Percentiles rank a stretch among this genome's conserved stretches.
Evolutionary conservation across 139 green algal species (phyloP).

Genomic region (Astrephomene gubernaculifera): DNA sequence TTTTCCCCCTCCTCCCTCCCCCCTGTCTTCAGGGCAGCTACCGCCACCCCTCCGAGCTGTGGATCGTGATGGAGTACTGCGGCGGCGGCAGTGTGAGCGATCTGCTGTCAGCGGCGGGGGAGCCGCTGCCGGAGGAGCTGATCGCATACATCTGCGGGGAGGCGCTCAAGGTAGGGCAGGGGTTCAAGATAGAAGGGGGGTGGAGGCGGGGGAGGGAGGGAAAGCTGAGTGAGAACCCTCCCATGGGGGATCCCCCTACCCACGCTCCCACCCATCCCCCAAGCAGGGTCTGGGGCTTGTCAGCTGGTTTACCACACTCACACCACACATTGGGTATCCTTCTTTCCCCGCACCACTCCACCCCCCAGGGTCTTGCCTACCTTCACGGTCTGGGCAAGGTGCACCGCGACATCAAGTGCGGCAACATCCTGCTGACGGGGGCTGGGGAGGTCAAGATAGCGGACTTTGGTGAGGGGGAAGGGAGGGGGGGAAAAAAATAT

Average conservation of each 20-base stretch:
- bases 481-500: too few relatives aligned
- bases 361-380: slow-evolving; percentile 81
- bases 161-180: slow-evolving; percentile 77
- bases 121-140: slow-evolving; percentile 77
- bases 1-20: not conserved
- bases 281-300: too few relatives aligned
- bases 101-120: slow-evolving; percentile 72
- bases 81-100: slow-evolving; percentile 92
- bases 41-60: slow-evolving; percentile 74
- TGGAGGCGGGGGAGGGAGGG: not conserved
- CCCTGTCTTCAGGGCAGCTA: slow-evolving; percentile 74
- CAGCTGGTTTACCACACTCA: too few relatives aligned
- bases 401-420: slow-evolving; percentile 97
- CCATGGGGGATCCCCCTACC: too few relatives aligned
- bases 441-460: slow-evolving; percentile 85
- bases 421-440: slow-evolving; percentile 93
- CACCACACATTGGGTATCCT: too few relatives aligned
- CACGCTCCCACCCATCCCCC: too few relatives aligned
- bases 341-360: too few relatives aligned
- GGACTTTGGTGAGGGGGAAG: slow-evolving; percentile 78
- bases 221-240: too few relatives aligned
- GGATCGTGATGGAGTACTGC: slow-evolving; percentile 99
- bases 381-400: slow-evolving; percentile 90
- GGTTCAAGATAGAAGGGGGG: not conserved
- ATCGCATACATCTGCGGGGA: slow-evolving; percentile 91